Evolutionary conservation across 805 yeast species (phyloP).

Genomic region (Cyberlindnera maritima): DNA sequence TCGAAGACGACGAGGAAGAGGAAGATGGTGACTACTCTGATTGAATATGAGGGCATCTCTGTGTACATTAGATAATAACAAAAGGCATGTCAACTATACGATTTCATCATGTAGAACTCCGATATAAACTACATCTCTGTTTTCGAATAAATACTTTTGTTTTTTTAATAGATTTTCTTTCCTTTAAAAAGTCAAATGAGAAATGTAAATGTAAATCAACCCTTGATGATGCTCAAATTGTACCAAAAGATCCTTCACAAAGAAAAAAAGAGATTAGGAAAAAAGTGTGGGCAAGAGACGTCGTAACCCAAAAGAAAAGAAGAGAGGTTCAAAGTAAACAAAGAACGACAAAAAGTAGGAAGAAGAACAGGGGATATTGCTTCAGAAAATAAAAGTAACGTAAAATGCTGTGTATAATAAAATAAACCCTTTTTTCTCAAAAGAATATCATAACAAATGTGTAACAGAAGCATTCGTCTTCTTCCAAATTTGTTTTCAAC

Average conservation of each 20-base stretch:
- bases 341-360: not conserved
- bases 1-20: constrained; percentile 28
- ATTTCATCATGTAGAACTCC: too few relatives aligned
- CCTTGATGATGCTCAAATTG: not conserved
- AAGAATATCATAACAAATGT: too few relatives aligned
- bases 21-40: constrained; percentile 26
- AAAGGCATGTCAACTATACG: not conserved
- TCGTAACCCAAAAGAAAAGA: not conserved
- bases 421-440: not conserved
- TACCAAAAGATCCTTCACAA: not conserved
- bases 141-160: constrained; percentile 3
- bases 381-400: not conserved
- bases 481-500: too few relatives aligned
- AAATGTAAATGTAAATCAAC: not conserved
- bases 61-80: not conserved
- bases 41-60: not conserved
- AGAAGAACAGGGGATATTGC: too few relatives aligned
- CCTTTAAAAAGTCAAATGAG: not conserved
- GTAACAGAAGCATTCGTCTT: too few relatives aligned
- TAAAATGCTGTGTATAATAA: not conserved
- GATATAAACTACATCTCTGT: constrained; percentile 5
- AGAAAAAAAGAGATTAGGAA: not conserved
- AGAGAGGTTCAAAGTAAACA: not conserved
- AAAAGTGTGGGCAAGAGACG: too few relatives aligned
- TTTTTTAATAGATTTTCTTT: not conserved